These are phyloP conservation scores for Xylaria nigripes DNA, from an alignment of 495 filamentous ascomycete species.

Conservation along the genomic window DNA sequence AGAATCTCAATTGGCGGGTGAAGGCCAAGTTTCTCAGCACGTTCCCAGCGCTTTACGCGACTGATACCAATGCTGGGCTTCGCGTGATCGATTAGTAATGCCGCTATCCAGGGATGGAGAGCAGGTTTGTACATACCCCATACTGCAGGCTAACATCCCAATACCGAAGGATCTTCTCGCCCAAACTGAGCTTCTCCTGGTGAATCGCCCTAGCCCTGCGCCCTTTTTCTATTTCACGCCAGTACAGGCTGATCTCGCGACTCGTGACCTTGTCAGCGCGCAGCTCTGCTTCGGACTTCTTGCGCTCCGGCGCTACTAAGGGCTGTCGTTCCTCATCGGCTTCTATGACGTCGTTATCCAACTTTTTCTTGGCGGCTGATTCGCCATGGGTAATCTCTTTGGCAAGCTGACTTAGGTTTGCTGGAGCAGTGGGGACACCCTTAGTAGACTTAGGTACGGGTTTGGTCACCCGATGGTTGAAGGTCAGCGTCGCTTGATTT, in stretches of 20 bases:
- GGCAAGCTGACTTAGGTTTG: slow-evolving; percentile 17
- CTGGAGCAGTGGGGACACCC: slow-evolving; percentile 35
- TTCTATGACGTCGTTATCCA: slow-evolving; percentile 9
- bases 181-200: slow-evolving; percentile 56
- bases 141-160: slow-evolving; percentile 85
- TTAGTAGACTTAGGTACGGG: slow-evolving; percentile 45
- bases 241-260: slow-evolving; percentile 61
- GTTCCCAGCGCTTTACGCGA: slow-evolving; percentile 76
- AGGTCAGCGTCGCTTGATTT: slow-evolving; percentile 66
- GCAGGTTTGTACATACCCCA: slow-evolving; percentile 55
- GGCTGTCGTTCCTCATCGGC: slow-evolving; percentile 17
- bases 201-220: slow-evolving; percentile 52
- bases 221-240: slow-evolving; percentile 56
- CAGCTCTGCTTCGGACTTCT: slow-evolving; percentile 43
- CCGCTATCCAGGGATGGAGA: neutral
- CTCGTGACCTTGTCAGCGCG: slow-evolving; percentile 53
- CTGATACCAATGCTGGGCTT: slow-evolving; percentile 85
- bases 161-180: slow-evolving; percentile 80
- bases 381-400: slow-evolving; percentile 17
- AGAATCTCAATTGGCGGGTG: slow-evolving; percentile 89
- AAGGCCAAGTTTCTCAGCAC: slow-evolving; percentile 69
- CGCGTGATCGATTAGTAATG: slow-evolving; percentile 8
- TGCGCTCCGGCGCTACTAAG: slow-evolving; percentile 14
- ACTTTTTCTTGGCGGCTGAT: slow-evolving; percentile 16
- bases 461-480: slow-evolving; percentile 71